These are phyloP conservation scores for Hansenula lynferdii DNA, from an alignment of 1,139 yeast genomes.

Conservation along the genomic window DNA sequence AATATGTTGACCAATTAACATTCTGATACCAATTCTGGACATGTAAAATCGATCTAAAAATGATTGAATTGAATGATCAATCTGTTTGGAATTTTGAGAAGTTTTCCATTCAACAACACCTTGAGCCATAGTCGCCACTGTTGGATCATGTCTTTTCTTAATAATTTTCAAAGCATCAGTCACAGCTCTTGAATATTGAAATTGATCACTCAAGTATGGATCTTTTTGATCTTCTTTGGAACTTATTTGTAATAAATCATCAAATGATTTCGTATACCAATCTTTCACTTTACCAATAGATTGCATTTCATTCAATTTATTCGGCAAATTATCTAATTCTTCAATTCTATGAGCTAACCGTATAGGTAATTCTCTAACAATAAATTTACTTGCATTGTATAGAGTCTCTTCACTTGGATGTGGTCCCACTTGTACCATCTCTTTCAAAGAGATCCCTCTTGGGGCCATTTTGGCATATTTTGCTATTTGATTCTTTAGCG, in stretches of 20 bases:
- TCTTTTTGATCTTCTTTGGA: conserved; percentile 11
- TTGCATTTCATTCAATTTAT: conserved; percentile 68
- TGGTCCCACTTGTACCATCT: conserved; percentile 92
- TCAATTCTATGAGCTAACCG: conserved; percentile 82
- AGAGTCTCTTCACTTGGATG: conserved; percentile 73
- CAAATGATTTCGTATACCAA: conserved; percentile 92
- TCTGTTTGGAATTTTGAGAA: conserved; percentile 38
- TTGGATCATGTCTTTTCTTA: conserved; percentile 85
- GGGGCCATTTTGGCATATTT: conserved; percentile 73
- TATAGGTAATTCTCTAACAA: conserved; percentile 84
- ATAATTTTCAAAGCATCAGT: conserved; percentile 64
- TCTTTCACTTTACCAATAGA: conserved; percentile 72
- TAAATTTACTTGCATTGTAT: conserved; percentile 80
- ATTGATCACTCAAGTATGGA: conserved; percentile 17
- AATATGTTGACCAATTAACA: conserved; percentile 86
- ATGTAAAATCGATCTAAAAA: conserved; percentile 80
- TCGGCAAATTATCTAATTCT: conserved; percentile 77
- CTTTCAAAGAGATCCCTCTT: conserved; percentile 78
- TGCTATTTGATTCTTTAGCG: conserved; percentile 29
- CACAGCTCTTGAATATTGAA: conserved; percentile 64
- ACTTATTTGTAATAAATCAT: conserved; percentile 54
- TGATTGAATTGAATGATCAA: conserved; percentile 67
- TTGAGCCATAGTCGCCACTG: conserved; percentile 89
- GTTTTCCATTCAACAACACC: conserved; percentile 89
- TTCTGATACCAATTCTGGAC: conserved; percentile 84